phyloP scores from a whole-genome alignment of 2,329 filamentous ascomycete species.

The Aspergillus carbonarius region DNA sequence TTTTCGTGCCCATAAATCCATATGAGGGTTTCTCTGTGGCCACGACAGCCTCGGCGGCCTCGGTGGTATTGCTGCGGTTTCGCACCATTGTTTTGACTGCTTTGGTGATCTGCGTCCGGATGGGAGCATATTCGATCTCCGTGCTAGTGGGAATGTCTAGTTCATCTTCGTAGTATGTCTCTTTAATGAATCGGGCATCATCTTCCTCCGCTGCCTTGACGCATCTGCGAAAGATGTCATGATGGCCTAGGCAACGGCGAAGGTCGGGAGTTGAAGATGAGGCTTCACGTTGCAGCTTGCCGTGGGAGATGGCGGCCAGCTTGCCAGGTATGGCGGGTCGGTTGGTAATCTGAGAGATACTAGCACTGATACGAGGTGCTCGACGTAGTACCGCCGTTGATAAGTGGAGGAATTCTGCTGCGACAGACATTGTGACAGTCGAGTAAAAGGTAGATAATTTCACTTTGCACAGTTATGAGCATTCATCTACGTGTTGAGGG shows the following conservation, averaged over 20 bases:
- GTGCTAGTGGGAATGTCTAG: neutral
- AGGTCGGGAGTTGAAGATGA: constrained; percentile 13
- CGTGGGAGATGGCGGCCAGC: constrained; percentile 15
- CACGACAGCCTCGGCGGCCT: too few species aligned
- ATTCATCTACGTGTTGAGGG: neutral
- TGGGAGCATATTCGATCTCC: neutral
- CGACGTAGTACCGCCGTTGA: constrained; percentile 5
- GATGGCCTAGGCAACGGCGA: constrained; percentile 18
- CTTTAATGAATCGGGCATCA: neutral
- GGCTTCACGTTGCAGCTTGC: constrained; percentile 17
- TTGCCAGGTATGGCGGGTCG: constrained; percentile 5
- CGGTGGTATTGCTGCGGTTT: neutral
- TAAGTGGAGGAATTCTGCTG: constrained; percentile 2
- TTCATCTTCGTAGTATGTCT: neutral
- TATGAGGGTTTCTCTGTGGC: neutral
- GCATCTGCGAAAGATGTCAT: constrained; percentile 16
- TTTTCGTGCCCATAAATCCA: neutral
- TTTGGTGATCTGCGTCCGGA: constrained; percentile 12
- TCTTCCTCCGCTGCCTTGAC: constrained; percentile 15
- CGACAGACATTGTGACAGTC: neutral
- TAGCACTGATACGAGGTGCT: constrained; percentile 4
- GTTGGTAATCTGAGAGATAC: constrained; percentile 3
- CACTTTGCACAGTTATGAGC: neutral
- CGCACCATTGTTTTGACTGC: constrained; percentile 14
- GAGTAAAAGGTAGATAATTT: neutral